These are phyloP conservation scores for Calonectria hongkongensis DNA, from an alignment of 2,329 filamentous ascomycete genomes.

Conservation along the genomic window DNA sequence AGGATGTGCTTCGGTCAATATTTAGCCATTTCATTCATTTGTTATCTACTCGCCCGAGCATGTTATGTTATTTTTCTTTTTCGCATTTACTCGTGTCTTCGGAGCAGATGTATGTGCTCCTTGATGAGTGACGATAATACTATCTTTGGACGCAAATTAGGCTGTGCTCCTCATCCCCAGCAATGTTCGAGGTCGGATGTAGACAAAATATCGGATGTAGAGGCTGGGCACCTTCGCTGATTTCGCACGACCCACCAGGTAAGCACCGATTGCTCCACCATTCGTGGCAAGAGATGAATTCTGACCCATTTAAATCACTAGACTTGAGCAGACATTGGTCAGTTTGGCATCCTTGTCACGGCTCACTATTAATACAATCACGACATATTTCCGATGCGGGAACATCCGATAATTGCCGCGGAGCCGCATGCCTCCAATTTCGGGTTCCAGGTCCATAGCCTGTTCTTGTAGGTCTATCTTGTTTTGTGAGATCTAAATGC, in stretches of 20 bases:
- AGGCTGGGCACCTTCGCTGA: not conserved
- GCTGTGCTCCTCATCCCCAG: not conserved
- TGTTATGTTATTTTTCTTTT: not conserved
- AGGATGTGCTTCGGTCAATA: not conserved
- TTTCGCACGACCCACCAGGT: not conserved
- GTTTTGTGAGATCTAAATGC: no score
- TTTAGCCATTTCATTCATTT: no score
- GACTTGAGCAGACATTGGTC: not conserved
- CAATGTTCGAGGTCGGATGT: not conserved
- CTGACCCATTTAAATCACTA: not conserved
- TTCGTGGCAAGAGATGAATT: not conserved
- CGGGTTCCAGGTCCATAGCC: not conserved
- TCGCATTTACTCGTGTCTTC: not conserved
- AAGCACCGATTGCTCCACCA: not conserved
- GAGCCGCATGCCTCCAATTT: not conserved
- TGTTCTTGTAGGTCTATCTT: not conserved
- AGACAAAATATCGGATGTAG: constrained; percentile 14
- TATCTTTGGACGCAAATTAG: not conserved
- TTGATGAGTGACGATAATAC: not conserved
- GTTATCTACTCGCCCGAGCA: no score
- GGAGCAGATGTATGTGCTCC: not conserved
- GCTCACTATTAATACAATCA: not conserved
- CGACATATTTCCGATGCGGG: not conserved
- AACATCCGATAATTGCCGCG: not conserved
- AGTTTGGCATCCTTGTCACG: not conserved